Percentiles rank a stretch among this genome's conserved stretches.
Evolutionary conservation across 2,329 filamentous ascomycete species (phyloP).

Genomic region (Trichoderma sp.): DNA sequence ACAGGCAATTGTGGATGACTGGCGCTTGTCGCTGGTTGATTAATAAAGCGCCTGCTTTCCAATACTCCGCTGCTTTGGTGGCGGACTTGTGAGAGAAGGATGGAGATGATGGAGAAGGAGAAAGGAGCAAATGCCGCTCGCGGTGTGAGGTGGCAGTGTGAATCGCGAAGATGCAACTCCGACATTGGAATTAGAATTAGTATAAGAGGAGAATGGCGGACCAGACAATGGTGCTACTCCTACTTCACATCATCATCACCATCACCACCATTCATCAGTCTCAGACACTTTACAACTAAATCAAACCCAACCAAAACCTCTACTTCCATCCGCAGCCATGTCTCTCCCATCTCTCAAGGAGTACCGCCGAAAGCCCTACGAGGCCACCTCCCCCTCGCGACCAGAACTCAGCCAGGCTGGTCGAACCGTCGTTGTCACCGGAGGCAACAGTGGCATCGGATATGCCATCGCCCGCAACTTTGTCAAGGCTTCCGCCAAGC

Average conservation of each 20-base stretch:
- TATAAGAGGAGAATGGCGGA: background rate
- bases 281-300: background rate
- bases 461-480: slow-evolving; percentile 63
- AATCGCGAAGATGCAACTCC: background rate
- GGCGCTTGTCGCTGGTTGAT: background rate
- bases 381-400: slow-evolving; percentile 38
- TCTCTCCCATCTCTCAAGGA: slow-evolving; percentile 6
- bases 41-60: background rate
- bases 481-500: slow-evolving; percentile 38
- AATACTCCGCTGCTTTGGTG: background rate
- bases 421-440: slow-evolving; percentile 64
- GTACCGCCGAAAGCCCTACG: slow-evolving; percentile 38
- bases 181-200: background rate
- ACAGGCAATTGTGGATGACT: background rate
- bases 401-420: slow-evolving; percentile 44
- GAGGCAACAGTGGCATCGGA: slow-evolving; percentile 64
- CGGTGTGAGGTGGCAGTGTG: background rate
- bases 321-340: background rate
- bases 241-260: background rate
- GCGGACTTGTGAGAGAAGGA: background rate
- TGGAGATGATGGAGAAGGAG: background rate
- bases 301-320: no score
- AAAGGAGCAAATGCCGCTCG: background rate
- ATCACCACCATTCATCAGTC: background rate
- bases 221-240: background rate